Evolutionary conservation across 73 alveolate genomes (phyloP).

Genomic region (Paramecium pentaurelia): DNA sequence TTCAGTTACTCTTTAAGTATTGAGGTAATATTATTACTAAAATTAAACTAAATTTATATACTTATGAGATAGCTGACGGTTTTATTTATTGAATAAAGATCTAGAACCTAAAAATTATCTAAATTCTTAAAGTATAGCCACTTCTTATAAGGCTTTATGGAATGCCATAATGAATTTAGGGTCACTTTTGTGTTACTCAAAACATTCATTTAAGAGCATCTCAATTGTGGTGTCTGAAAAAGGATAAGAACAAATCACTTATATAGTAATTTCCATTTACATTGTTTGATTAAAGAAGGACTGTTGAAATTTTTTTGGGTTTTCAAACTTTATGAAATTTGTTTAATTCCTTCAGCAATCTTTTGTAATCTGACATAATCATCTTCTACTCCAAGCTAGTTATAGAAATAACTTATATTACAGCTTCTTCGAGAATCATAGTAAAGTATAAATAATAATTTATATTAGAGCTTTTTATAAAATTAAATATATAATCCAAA

Average conservation of each 20-base stretch:
- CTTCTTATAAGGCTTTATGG: neutral
- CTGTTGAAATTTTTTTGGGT: neutral
- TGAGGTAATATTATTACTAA: neutral
- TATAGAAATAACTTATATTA: neutral
- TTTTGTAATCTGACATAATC: neutral
- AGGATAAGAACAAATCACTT: neutral
- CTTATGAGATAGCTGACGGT: neutral
- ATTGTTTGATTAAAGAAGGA: neutral
- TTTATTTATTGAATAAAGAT: neutral
- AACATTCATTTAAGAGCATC: neutral
- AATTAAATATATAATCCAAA: neutral
- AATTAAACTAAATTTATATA: neutral
- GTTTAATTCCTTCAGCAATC: neutral
- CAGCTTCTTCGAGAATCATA: slow-evolving; percentile 36
- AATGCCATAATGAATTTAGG: neutral
- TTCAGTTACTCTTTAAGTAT: neutral
- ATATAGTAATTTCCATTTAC: neutral
- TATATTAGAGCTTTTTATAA: neutral
- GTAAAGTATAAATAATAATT: neutral
- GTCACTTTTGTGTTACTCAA: neutral
- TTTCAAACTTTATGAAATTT: neutral
- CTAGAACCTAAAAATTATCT: neutral
- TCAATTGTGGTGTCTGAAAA: neutral
- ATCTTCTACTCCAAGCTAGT: neutral
- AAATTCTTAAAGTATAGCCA: neutral